Evolutionary conservation across 1,139 yeast genomes (phyloP).

Genomic region (Candida labiduridarum): DNA sequence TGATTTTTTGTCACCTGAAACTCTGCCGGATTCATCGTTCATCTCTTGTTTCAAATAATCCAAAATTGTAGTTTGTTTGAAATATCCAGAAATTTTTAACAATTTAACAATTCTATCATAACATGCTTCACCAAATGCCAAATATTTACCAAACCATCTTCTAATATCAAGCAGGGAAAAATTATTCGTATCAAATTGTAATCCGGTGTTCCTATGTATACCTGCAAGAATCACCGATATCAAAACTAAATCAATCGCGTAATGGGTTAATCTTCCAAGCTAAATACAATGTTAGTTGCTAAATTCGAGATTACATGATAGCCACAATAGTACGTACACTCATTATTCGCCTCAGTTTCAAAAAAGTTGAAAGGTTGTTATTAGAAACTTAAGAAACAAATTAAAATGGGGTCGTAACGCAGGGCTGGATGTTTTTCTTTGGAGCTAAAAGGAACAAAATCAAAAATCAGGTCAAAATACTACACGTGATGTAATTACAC

Average conservation of each 20-base stretch:
- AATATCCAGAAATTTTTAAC: constrained; percentile 45
- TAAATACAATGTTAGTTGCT: constrained; percentile 14
- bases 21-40: constrained; percentile 32
- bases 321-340: not conserved
- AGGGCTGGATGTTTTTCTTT: constrained; percentile 1
- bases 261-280: constrained; percentile 59
- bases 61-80: constrained; percentile 44
- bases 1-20: constrained; percentile 22
- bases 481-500: not conserved
- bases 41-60: constrained; percentile 41
- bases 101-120: constrained; percentile 47
- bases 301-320: not conserved
- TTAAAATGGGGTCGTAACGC: not conserved
- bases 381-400: too few species aligned
- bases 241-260: constrained; percentile 59
- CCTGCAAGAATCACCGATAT: constrained; percentile 68
- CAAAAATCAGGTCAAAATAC: too few species aligned
- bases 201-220: constrained; percentile 64
- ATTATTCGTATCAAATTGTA: constrained; percentile 47
- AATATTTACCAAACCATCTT: constrained; percentile 54
- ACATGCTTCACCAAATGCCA: constrained; percentile 55
- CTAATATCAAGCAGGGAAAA: constrained; percentile 57
- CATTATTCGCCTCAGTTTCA: not conserved
- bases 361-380: too few species aligned
- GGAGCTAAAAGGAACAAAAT: too few species aligned